Conservation (phyloP, 163 green algal genomes). For the Prototheca stagnorum region DNA sequence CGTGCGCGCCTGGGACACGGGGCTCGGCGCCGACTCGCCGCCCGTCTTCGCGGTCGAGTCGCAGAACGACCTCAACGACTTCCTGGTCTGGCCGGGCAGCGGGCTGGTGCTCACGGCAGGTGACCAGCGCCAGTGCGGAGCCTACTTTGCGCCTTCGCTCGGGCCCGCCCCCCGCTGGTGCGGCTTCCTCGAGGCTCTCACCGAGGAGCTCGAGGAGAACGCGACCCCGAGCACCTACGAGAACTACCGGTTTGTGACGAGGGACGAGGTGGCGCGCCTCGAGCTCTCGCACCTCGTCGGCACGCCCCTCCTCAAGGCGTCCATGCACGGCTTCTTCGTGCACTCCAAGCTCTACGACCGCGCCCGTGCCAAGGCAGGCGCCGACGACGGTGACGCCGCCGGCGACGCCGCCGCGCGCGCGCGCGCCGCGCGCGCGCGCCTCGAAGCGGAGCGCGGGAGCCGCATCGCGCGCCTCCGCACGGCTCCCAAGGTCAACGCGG, state of each 20-base stretch:
- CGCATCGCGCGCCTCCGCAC: conserved; percentile 66
- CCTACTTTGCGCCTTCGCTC: conserved; percentile 83
- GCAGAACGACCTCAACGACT: conserved; percentile 77
- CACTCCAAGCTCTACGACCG: conserved; percentile 86
- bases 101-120: conserved; percentile 66
- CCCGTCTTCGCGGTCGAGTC: too few species aligned
- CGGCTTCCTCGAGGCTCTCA: conserved; percentile 88
- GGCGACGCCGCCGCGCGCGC: conserved; percentile 66
- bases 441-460: conserved; percentile 69
- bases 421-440: conserved; percentile 50
- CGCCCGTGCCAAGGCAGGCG: conserved; percentile 56
- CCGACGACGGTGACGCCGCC: conserved; percentile 78
- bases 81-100: conserved; percentile 54
- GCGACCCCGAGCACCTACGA: conserved; percentile 62
- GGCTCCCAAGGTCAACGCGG: conserved; percentile 58
- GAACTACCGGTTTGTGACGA: conserved; percentile 94
- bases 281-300: conserved; percentile 79
- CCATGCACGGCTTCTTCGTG: conserved; percentile 99
- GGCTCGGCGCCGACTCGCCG: conserved; percentile 57
- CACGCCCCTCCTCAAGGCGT: conserved; percentile 77
- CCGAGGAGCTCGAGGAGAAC: conserved; percentile 91
- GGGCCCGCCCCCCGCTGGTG: conserved; percentile 87
- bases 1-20: conserved; percentile 54
- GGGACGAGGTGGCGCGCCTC: conserved; percentile 61
- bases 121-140: conserved; percentile 35